Evolutionary conservation across 1,284 basidiomycete genomes (phyloP), one percentile per base, ranked within the genome.

Genomic region (Wallemia mellicola): DNA sequence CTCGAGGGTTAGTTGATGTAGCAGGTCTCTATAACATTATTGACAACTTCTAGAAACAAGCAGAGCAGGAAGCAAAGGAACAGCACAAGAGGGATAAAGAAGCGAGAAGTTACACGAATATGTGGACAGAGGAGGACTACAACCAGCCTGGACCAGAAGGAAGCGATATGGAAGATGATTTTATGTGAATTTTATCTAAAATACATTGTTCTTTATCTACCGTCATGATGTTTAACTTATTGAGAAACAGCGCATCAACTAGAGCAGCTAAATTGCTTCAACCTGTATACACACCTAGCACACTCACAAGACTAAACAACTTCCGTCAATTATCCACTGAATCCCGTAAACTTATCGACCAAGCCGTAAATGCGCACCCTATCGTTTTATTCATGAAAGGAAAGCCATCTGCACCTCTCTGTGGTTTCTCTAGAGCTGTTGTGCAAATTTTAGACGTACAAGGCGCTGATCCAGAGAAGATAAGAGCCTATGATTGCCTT

Each of bases 371-470:
- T 11, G 69, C 75, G 1, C 79, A 78, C 62, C 85, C 86, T 0
- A 75, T 92, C 2, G 88, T 94, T 19, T 73, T 94, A 14, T 94
- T 94, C 73, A 92, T 94, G 87, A 94, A 94, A 71, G 87, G 82
- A 30, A 80, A 78, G 0, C 81, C 81, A 1, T 74, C 78, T n/a
- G 64, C 71, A 55, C 82, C 81, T 14, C 78, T 80, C 67, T 83
- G 81, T 66, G 82, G 94, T 24, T 98, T 96, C 76, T 92, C 87
- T 24, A 77, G 92, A 58, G 92, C 91, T 1, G 88, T 86, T 1
- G 77, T 86, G 57, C 91, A 96, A 70, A 80, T 95, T 60, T 76
- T 96, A 60, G 84, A 87, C 62, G 75, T 95, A 30, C 86, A 95
- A 62, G 82, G 81, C 32, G 86, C 96, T 0, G 77, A 81, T 0